Evolutionary conservation across 495 filamentous ascomycete genomes (phyloP).

Genomic region (Achaetomiella virescens): DNA sequence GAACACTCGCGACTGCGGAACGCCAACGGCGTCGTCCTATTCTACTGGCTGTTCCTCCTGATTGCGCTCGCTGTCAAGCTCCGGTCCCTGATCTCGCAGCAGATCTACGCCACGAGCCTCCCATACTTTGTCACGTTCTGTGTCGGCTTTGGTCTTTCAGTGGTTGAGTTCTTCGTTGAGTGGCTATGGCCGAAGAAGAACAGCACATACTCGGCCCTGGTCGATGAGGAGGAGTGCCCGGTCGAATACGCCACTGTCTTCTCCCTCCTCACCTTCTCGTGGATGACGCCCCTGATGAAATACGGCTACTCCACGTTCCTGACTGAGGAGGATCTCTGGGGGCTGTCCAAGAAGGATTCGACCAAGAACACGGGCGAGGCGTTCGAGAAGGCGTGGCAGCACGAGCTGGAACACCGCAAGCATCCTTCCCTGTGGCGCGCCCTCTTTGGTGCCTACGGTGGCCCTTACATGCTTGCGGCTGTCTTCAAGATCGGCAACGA

Average conservation of each 20-base stretch:
- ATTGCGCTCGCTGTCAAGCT: slow-evolving; percentile 79
- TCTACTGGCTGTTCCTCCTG: slow-evolving; percentile 92
- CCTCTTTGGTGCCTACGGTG: slow-evolving; percentile 78
- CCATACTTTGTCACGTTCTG: slow-evolving; percentile 77
- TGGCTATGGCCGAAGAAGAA: slow-evolving; percentile 87
- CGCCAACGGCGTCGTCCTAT: slow-evolving; percentile 86
- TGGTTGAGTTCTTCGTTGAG: slow-evolving; percentile 74
- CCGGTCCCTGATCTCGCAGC: slow-evolving; percentile 75
- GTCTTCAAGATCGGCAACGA: slow-evolving; percentile 86
- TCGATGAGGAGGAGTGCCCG: slow-evolving; percentile 85
- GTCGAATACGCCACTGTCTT: slow-evolving; percentile 92
- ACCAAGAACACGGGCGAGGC: slow-evolving; percentile 59
- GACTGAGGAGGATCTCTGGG: slow-evolving; percentile 97
- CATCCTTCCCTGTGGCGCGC: slow-evolving; percentile 87
- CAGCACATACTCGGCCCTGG: slow-evolving; percentile 73
- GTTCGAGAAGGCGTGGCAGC: slow-evolving; percentile 70
- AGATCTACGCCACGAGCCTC: slow-evolving; percentile 56
- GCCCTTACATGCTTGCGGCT: slow-evolving; percentile 70
- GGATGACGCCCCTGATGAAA: slow-evolving; percentile 99
- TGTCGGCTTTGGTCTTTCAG: slow-evolving; percentile 64
- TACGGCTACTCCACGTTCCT: slow-evolving; percentile 87
- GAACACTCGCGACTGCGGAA: slow-evolving; percentile 86
- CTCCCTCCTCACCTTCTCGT: slow-evolving; percentile 88
- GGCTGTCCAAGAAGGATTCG: slow-evolving; percentile 71
- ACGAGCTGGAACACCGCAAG: slow-evolving; percentile 62